Percentiles rank a stretch among this genome's conserved stretches.
Evolutionary conservation across 176 grass and related monocot genomes (phyloP).

Genomic region (Eleusine coracana): DNA sequence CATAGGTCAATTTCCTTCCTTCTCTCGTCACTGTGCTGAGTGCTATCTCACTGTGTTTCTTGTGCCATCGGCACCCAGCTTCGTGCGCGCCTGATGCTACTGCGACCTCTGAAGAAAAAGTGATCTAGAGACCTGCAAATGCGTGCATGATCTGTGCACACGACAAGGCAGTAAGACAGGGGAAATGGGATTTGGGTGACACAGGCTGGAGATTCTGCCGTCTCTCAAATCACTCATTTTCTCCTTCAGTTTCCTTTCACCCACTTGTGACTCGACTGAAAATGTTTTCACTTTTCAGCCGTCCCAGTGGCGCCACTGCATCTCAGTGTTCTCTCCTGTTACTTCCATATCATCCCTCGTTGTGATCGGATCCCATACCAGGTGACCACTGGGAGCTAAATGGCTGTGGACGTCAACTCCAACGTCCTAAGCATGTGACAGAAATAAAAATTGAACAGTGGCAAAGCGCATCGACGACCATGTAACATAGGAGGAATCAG

Average conservation of each 20-base stretch:
- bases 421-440: not conserved
- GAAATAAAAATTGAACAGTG: not conserved
- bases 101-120: conserved; percentile 6
- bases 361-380: not conserved
- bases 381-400: not conserved
- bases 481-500: not conserved
- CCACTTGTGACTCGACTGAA: not conserved
- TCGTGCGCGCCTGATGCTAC: not conserved
- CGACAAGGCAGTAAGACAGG: not conserved
- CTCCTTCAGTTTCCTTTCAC: not conserved
- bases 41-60: not conserved
- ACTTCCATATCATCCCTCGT: not conserved
- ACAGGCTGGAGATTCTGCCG: conserved; percentile 10
- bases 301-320: conserved; percentile 6
- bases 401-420: conserved; percentile 10
- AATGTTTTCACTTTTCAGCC: not conserved
- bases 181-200: not conserved
- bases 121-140: conserved; percentile 1
- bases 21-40: conserved; percentile 14
- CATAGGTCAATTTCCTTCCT: conserved; percentile 22
- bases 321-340: conserved; percentile 5
- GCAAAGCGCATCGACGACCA: conserved; percentile 15
- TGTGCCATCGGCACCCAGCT: not conserved
- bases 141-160: not conserved
- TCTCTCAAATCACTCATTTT: not conserved